Evolutionary conservation across 1,284 basidiomycete genomes (phyloP).

Genomic region (Phenoliferia sp.): DNA sequence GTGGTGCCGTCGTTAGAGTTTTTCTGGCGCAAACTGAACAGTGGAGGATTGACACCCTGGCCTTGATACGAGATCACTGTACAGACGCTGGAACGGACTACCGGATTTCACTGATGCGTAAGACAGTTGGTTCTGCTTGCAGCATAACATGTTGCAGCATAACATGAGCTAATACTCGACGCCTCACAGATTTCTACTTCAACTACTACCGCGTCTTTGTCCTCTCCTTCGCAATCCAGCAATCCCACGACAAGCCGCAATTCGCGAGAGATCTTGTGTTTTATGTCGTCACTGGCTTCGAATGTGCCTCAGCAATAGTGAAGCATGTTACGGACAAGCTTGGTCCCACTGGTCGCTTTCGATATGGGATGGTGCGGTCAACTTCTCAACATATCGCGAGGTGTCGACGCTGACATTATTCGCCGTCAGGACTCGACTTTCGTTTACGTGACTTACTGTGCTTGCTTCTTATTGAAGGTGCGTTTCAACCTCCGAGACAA

Average conservation of each 20-base stretch:
- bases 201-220: slow-evolving; percentile 33
- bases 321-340: slow-evolving; percentile 35
- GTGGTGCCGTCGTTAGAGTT: no score
- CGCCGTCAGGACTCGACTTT: slow-evolving; percentile 51
- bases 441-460: slow-evolving; percentile 43
- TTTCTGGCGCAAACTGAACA: no score
- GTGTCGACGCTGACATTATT: slow-evolving; percentile 36
- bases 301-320: slow-evolving; percentile 30
- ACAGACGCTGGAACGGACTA: no score
- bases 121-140: no score
- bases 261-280: slow-evolving; percentile 11
- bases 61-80: no score
- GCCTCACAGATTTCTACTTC: slow-evolving; percentile 27
- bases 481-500: not conserved
- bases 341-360: not conserved
- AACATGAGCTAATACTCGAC: no score
- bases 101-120: no score
- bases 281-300: slow-evolving; percentile 19
- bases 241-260: slow-evolving; percentile 41
- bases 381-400: no score
- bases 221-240: slow-evolving; percentile 44
- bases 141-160: no score
- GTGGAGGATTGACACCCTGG: no score
- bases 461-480: slow-evolving; percentile 42
- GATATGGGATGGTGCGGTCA: slow-evolving; percentile 10